Percentiles rank a stretch among this genome's conserved stretches.
Evolutionary conservation across 345 rosid species (phyloP).

Genomic region (Eucalyptus grandis): DNA sequence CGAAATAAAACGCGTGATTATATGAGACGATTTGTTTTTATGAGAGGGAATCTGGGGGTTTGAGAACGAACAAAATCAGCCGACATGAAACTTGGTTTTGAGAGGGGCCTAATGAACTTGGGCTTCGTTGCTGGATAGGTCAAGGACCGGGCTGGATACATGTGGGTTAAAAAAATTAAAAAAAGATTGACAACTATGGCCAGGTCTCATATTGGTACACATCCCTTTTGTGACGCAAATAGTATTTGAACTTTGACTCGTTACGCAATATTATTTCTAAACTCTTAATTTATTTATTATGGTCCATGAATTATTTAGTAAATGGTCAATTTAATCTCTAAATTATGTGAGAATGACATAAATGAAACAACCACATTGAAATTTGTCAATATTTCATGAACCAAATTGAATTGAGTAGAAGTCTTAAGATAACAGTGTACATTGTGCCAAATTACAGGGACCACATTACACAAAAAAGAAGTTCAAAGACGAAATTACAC

Average conservation of each 20-base stretch:
- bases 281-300: background rate
- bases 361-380: fast-evolving
- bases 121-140: background rate
- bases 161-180: background rate
- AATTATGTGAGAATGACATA: background rate
- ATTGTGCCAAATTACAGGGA: background rate
- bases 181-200: background rate
- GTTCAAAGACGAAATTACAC: fast-evolving
- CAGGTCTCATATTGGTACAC: no score
- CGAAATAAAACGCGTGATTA: background rate
- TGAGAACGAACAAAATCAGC: background rate
- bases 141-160: background rate
- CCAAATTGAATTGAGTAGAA: fast-evolving
- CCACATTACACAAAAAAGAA: fast-evolving
- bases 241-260: no score
- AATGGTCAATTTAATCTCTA: no score
- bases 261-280: no score
- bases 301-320: background rate
- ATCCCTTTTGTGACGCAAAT: fast-evolving
- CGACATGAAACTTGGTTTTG: background rate
- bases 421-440: fast-evolving
- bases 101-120: background rate
- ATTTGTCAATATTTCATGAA: fast-evolving
- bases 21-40: background rate
- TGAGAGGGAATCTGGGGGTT: background rate